A percentile compares a stretch with the other conserved stretches of the same genome.
These are phyloP conservation scores for Phoenix roebelenii DNA, from an alignment of 176 grass and related monocot genomes.

Conservation along the genomic window DNA sequence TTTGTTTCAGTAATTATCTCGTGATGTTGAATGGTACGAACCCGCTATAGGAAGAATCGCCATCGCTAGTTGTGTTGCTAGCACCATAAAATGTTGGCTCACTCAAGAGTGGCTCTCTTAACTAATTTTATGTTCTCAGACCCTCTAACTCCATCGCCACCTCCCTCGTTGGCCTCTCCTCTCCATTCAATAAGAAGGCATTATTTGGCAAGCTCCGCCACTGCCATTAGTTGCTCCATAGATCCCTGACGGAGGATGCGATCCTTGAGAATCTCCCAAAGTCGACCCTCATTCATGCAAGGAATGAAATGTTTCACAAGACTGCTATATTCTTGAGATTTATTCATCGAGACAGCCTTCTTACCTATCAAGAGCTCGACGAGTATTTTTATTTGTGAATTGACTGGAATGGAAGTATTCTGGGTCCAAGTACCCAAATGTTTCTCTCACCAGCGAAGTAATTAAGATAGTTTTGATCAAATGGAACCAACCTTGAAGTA, in stretches of 20 bases:
- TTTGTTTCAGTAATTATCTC: no score
- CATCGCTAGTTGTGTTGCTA: no score
- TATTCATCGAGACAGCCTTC: neutral
- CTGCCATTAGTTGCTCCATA: neutral
- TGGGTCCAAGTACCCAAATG: no score
- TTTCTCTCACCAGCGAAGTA: neutral
- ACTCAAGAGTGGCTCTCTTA: no score
- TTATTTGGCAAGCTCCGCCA: neutral
- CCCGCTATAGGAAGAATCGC: no score
- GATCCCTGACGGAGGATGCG: neutral
- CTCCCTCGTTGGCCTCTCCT: no score
- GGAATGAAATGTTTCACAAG: neutral
- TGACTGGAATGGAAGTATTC: no score
- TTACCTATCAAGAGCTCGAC: neutral
- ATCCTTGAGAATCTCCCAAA: neutral
- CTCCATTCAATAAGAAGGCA: neutral
- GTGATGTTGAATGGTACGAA: no score
- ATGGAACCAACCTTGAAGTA: neutral
- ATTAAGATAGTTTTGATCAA: neutral
- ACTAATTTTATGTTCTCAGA: no score
- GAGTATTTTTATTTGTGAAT: no score
- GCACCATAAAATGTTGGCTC: no score
- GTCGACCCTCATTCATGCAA: neutral
- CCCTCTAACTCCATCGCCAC: no score
- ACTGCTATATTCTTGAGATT: neutral